These are phyloP conservation scores for Crithidia bombi DNA, from an alignment of 208 protist species.

Conservation along the genomic window DNA sequence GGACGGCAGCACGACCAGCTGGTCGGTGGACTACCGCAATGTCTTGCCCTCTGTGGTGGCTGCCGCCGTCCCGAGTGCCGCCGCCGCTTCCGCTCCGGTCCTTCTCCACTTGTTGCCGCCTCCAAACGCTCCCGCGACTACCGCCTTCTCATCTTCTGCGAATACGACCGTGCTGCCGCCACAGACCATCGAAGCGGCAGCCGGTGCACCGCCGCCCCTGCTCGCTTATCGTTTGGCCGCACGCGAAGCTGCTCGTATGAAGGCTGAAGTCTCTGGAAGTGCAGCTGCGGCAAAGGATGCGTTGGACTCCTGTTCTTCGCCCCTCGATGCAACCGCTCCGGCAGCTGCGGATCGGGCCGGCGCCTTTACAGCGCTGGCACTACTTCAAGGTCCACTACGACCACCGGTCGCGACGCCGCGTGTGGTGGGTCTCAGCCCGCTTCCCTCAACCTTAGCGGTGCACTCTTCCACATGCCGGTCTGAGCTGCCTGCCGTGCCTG, in stretches of 20 bases:
- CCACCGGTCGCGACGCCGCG: neutral
- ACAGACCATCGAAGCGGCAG: neutral
- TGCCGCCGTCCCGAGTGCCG: neutral
- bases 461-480: slow-evolving; percentile 9
- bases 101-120: slow-evolving; percentile 11
- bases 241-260: slow-evolving; percentile 2
- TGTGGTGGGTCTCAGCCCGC: neutral
- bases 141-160: neutral
- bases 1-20: neutral
- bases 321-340: neutral
- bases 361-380: neutral
- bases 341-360: neutral
- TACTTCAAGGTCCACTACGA: neutral
- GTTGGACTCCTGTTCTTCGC: neutral
- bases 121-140: neutral
- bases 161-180: neutral
- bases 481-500: neutral
- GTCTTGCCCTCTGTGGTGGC: slow-evolving; percentile 16
- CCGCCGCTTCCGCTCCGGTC: neutral
- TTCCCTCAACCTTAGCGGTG: slow-evolving; percentile 3
- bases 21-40: slow-evolving; percentile 10
- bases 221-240: neutral
- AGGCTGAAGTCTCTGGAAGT: neutral
- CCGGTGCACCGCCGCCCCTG: neutral
- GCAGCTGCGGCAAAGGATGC: neutral